Conservation (phyloP, 371 early-diverging fungal species). For the Blastocladiella emersonii region DNA sequence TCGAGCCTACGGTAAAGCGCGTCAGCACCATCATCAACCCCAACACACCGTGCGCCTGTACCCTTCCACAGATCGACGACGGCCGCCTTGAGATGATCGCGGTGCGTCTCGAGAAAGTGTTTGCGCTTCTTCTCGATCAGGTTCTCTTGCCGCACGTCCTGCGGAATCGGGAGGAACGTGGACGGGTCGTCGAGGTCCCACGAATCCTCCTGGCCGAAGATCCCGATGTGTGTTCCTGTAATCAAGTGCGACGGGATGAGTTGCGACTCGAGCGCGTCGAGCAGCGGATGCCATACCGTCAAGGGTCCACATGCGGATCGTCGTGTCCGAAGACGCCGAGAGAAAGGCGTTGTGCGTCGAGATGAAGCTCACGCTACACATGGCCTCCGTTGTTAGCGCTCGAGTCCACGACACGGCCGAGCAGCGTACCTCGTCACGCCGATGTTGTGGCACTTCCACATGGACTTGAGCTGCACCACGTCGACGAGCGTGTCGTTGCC, state of each 20-base stretch:
- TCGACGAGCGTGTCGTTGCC: background rate
- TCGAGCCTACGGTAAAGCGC: no score
- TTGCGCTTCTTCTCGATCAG: slow-evolving; percentile 20
- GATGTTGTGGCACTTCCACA: slow-evolving; percentile 28
- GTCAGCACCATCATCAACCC: no score
- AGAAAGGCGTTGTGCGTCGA: slow-evolving; percentile 24
- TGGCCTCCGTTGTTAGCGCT: no score
- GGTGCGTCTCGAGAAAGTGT: slow-evolving; percentile 17
- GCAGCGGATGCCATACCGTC: slow-evolving; percentile 13
- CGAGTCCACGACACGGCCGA: background rate
- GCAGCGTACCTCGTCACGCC: slow-evolving; percentile 22
- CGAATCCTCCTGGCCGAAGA: slow-evolving; percentile 31
- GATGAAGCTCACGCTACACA: slow-evolving; percentile 23
- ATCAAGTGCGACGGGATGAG: slow-evolving; percentile 13
- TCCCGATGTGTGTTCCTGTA: slow-evolving; percentile 33
- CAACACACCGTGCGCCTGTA: background rate
- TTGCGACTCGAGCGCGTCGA: slow-evolving; percentile 1
- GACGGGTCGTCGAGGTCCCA: slow-evolving; percentile 29
- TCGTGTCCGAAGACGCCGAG: slow-evolving; percentile 27
- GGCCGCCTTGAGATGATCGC: slow-evolving; percentile 17
- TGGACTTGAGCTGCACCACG: background rate
- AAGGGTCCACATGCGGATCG: slow-evolving; percentile 31
- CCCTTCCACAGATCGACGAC: background rate
- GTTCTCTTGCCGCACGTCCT: slow-evolving; percentile 26
- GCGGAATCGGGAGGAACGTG: slow-evolving; percentile 25